Base-by-base conservation (phyloP, 2,329 filamentous ascomycete genomes). In the Fusarium nematophilum region DNA sequence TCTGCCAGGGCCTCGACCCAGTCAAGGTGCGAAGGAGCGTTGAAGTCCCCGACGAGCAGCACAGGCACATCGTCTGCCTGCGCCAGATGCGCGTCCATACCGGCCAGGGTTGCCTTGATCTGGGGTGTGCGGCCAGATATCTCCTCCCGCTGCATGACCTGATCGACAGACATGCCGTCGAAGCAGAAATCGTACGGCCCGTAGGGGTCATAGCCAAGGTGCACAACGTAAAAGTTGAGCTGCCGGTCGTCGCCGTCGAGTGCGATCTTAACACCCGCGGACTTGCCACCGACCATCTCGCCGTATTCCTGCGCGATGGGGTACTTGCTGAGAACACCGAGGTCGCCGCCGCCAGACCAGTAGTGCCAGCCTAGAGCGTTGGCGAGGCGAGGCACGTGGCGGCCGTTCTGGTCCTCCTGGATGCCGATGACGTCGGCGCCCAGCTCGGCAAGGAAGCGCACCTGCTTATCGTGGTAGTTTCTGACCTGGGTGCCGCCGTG, bases 161-260 rank as follows among this genome's bases (percentile, higher is more conserved):
- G 47, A 1, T 75, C 72, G 3, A 70, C 57, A 2, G 66, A 59
- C 67, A 73, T 71, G 13, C 72, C 65, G 33, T 75, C 67, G 37
- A 73, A 79, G 70, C 78, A 79, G 52, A 78, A 76, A 38, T 78
- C 77, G 54, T 79, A 79, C 0, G 78, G 78, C 0, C 78, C 77
- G 38, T 80, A 79, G 0, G 78, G 78, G 15, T 67, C 62, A 33
- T 72, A 74, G 2, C 72, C 75, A 6, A 79, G 54, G 44, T 79
- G 77, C 30, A 69, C 69, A 18, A 70, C 72, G 67, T 72, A 77
- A 38, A 78, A 64, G 53, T 75, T 73, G 42, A 77, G 62, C 26
- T 75, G 66, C 17, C 65, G 63, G 5, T 54, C 54, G 0, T 64
- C 47, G 6, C 70, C 73, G 49, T 77, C 75, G 11, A 79, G 69